Base-by-base conservation (phyloP, 2,329 filamentous ascomycete genomes). In the Cadophora sp. region DNA sequence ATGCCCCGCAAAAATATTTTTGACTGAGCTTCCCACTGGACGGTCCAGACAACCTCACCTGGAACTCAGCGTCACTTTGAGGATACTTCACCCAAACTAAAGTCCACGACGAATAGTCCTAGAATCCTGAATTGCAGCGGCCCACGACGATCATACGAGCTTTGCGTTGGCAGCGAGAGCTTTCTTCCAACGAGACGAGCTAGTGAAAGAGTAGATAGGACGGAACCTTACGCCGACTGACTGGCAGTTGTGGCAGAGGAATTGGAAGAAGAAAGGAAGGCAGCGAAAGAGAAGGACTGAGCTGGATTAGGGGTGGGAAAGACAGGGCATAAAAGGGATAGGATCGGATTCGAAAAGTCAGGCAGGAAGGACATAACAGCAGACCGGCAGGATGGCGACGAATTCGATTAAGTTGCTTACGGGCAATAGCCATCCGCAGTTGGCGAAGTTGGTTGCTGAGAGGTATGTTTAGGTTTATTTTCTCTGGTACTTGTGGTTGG, bases 351-450 rank as follows among this genome's bases (percentile, higher is more conserved):
- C 6, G 37, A 40, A 3, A 40, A 16, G 37, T 3, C 3, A 11
- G 37, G 37, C 6, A 8, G 3, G 37, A 12, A 40, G 6, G 14
- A 12, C 12, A 43, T 43, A 43, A 6, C 31, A 34, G 31, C 5
- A 34, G 31, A 34, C 31, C 16, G 12, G 14, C 3, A 40, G 14
- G 68, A 92, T 92, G 90, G 86, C 90, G 73, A 86, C 88, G 71
- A 92, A 92, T 81, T 90, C 87, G 46, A 92, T 92, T 79, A 92
- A 92, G 81, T 82, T 92, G 71, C 83, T 92, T 79, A 92, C 90
- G 75, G 90, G 90, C 75, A 92, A 92, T 82, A 92, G 89, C 79
- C 91, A 92, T 78, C 90, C 90, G 7, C 85, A 90, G 80, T 86
- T 92, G 68, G 90, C 90, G 48, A 88, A 90, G 77, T 83, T 89